phyloP scores from a whole-genome alignment of 78 protist species.

The Dictyostelium capitatum region DNA sequence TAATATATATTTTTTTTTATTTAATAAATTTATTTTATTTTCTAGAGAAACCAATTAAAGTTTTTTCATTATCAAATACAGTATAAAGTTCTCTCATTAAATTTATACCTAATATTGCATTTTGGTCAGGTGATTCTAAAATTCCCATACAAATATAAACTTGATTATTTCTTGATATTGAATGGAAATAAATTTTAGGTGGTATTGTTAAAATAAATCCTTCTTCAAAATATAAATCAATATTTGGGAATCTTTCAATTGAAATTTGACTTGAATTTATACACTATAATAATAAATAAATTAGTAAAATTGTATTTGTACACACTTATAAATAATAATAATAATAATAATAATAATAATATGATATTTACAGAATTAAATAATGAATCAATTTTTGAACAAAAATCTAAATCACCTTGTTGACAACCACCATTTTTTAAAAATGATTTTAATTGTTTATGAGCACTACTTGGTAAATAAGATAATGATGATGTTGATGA shows the following conservation, averaged over 20 bases:
- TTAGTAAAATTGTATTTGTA: no score
- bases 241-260: conserved; percentile 56
- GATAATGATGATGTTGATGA: conserved; percentile 57
- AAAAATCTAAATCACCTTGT: conserved; percentile 16
- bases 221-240: conserved; percentile 27
- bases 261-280: neutral
- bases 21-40: neutral
- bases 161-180: conserved; percentile 20
- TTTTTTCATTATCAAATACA: conserved; percentile 53
- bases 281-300: conserved; percentile 31
- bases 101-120: conserved; percentile 47
- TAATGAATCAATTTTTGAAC: conserved; percentile 38
- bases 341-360: neutral
- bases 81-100: conserved; percentile 70
- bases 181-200: conserved; percentile 55
- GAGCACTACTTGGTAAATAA: conserved; percentile 23
- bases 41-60: conserved; percentile 26
- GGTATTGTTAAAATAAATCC: conserved; percentile 20
- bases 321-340: neutral
- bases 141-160: conserved; percentile 56
- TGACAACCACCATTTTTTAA: conserved; percentile 1
- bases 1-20: neutral
- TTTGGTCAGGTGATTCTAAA: conserved; percentile 16
- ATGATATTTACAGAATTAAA: conserved; percentile 22
- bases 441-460: conserved; percentile 22